Base-by-base conservation (phyloP, 495 filamentous ascomycete genomes). In the Aspergillus indologenus region DNA sequence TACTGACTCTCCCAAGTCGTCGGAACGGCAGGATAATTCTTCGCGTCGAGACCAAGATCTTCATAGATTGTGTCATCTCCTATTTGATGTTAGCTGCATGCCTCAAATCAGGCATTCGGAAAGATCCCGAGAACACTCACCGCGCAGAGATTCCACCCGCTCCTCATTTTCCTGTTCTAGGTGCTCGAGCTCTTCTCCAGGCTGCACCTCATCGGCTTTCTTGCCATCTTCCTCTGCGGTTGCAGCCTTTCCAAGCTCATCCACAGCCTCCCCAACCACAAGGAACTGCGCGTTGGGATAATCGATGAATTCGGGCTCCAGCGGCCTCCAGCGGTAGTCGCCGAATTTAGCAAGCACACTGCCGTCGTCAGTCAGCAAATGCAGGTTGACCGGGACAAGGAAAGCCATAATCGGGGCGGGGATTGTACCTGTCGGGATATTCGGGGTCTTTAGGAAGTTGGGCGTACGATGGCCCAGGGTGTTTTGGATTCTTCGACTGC, bases 211-310 rank as follows among this genome's bases (percentile, higher is more conserved):
- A 42, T 74, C 75, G 11, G 80, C 79, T 60, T 83, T 77, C 57
- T 88, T 82, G 24, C 75, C 81, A 3, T 78, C 71, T 54, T 82
- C 74, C 61, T 85, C 81, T 54, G 86, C 83, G 45, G 81, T 82
- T 6, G 70, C 69, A 0, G 88, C 88, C 63, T 87, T 90, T 9
- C 79, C 77, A 29, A 90, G 66, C 1, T 71, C 67, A 7, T 83
- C 82, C 1, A 83, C 77, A 1, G 81, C 83, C 64, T 91, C 87
- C 20, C 93, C 92, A 60, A 96, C 85, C 59, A 96, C 79, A 18
- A 96, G 74, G 53, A 96, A 83, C 67, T 96, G 91, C 0, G 90
- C 82, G 63, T 91, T 89, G 21, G 80, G 79, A 66, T 89, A 91
- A 58, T 96, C 82, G 47, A 96, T 77, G 65, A 92, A 84, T 54